Percentiles rank a stretch among this genome's conserved stretches.
Conservation (phyloP, 257 asterid species). For the Gentiana straminea region DNA sequence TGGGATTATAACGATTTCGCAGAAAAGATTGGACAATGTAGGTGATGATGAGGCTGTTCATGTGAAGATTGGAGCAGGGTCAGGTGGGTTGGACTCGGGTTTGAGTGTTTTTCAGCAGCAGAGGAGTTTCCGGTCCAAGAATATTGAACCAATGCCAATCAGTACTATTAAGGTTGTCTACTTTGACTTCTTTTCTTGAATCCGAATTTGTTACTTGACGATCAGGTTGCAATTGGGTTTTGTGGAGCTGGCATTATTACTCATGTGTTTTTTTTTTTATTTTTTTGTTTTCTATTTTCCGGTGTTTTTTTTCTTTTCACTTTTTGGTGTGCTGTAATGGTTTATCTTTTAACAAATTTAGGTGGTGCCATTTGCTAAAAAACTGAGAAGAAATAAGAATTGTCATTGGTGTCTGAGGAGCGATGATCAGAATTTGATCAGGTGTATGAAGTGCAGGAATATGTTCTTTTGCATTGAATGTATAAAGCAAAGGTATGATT, state of each 20-base stretch:
- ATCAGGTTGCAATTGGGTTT: no score
- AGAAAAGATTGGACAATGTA: constrained; percentile 19
- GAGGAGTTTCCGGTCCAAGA: constrained; percentile 78
- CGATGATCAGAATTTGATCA: constrained; percentile 36
- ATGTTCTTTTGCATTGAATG: constrained; percentile 74
- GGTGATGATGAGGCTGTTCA: constrained; percentile 25
- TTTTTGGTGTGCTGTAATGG: background rate
- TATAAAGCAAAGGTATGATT: constrained; percentile 58
- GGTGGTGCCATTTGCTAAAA: constrained; percentile 60
- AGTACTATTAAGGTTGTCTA: constrained; percentile 69
- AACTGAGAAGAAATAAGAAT: constrained; percentile 50
- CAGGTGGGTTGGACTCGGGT: constrained; percentile 18
- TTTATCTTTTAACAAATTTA: constrained; percentile 14
- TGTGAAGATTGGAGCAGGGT: constrained; percentile 41
- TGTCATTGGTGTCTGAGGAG: constrained; percentile 91
- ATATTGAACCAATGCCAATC: constrained; percentile 69
- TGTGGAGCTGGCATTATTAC: background rate
- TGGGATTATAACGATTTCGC: constrained; percentile 81
- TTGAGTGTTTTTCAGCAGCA: constrained; percentile 17
- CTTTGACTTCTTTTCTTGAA: background rate
- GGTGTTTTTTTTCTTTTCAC: background rate
- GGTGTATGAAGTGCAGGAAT: constrained; percentile 69
- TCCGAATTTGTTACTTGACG: no score
- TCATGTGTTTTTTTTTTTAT: constrained; percentile 1
- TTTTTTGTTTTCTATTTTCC: background rate